Conservation (phyloP, 202 grass and related monocot genomes). For the Eragrostis tef region DNA sequence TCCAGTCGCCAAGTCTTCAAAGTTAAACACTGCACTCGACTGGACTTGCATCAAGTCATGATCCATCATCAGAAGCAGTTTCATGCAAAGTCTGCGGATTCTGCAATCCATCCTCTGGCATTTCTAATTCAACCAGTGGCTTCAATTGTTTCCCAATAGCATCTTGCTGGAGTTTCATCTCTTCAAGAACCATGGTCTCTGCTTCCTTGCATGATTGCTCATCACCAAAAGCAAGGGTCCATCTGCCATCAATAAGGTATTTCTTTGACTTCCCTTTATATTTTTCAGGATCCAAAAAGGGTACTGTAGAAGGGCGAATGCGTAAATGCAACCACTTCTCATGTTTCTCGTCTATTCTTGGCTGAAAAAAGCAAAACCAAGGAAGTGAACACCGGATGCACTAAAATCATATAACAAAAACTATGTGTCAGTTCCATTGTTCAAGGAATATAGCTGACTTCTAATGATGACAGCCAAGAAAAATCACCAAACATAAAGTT, state of each 20-base stretch:
- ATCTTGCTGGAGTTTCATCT: slow-evolving; percentile 63
- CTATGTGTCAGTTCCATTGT: not conserved
- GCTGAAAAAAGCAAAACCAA: slow-evolving; percentile 63
- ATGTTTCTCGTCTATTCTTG: slow-evolving; percentile 81
- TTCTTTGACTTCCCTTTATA: slow-evolving; percentile 60
- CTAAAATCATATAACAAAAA: slow-evolving; percentile 4
- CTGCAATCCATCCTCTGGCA: slow-evolving; percentile 54
- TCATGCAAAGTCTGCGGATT: slow-evolving; percentile 34
- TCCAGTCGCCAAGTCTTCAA: slow-evolving; percentile 19
- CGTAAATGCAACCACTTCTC: slow-evolving; percentile 89
- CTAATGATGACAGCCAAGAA: not conserved
- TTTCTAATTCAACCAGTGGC: slow-evolving; percentile 62
- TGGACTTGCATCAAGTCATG: slow-evolving; percentile 25
- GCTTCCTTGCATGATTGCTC: slow-evolving; percentile 77
- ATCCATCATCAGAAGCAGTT: slow-evolving; percentile 42
- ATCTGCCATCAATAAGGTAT: slow-evolving; percentile 90
- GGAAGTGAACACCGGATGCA: slow-evolving; percentile 28
- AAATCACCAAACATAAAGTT: slow-evolving; percentile 30
- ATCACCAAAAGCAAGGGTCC: slow-evolving; percentile 90
- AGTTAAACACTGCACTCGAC: slow-evolving; percentile 30
- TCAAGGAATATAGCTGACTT: slow-evolving; percentile 5
- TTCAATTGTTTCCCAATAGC: slow-evolving; percentile 67
- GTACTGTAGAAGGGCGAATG: slow-evolving; percentile 77
- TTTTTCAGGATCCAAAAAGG: slow-evolving; percentile 83
- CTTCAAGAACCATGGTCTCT: slow-evolving; percentile 67